A percentile compares a stretch with the other conserved stretches of the same genome.
Evolutionary conservation across 1,284 basidiomycete species (phyloP).

Genomic region (Melampsora larici-populina): DNA sequence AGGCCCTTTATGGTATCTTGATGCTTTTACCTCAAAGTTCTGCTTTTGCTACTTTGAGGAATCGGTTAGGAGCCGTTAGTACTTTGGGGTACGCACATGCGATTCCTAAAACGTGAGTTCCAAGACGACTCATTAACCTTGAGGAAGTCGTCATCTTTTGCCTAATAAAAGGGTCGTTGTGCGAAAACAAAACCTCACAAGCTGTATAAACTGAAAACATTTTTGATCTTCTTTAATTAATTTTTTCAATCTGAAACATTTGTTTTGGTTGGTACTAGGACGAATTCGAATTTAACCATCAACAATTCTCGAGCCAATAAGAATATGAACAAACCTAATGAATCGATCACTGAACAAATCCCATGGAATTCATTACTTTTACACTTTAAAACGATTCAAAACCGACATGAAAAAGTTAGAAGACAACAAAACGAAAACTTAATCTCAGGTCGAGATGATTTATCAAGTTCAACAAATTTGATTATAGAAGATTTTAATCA

Average conservation of each 20-base stretch:
- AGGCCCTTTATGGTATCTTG: conserved; percentile 92
- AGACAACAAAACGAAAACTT: conserved; percentile 29
- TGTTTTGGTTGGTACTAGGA: background rate
- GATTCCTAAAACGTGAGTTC: conserved; percentile 69
- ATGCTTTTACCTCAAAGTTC: conserved; percentile 97
- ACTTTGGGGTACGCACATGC: conserved; percentile 88
- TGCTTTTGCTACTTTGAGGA: conserved; percentile 90
- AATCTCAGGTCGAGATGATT: conserved; percentile 15
- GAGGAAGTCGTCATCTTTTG: background rate
- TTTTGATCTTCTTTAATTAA: background rate
- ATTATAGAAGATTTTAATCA: background rate
- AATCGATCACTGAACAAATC: background rate
- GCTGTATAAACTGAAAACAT: background rate
- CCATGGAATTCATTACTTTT: conserved; percentile 25
- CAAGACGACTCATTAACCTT: background rate
- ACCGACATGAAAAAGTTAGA: conserved; percentile 39
- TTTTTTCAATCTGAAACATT: too few species aligned
- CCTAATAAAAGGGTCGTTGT: too few species aligned
- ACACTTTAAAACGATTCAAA: conserved; percentile 40
- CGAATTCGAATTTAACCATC: background rate
- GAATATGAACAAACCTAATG: conserved; percentile 2
- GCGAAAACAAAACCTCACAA: too few species aligned
- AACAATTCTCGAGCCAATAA: background rate
- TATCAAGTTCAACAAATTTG: conserved; percentile 9
- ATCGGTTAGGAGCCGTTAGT: conserved; percentile 89